Conservation (phyloP, 305 asterid genomes). For the Nicotiana rustica region DNA sequence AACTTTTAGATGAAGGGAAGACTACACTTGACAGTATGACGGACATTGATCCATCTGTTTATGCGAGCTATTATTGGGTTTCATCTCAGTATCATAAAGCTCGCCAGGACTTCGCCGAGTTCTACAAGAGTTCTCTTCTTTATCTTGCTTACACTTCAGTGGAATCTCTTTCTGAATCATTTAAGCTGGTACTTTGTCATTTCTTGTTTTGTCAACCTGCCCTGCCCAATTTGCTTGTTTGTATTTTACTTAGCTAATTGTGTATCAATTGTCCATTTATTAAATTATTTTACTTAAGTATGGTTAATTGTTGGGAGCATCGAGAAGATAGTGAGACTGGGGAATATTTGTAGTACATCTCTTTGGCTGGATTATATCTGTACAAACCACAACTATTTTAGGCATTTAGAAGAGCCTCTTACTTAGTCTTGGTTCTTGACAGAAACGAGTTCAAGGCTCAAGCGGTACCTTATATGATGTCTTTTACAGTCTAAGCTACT, state of each 20-base stretch:
- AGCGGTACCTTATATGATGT: background rate
- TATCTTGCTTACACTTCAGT: slow-evolving; percentile 92
- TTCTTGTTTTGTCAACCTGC: background rate
- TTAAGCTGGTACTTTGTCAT: slow-evolving; percentile 70
- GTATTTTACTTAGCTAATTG: background rate
- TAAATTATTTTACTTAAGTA: background rate
- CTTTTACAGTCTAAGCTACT: background rate
- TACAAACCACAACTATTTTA: background rate
- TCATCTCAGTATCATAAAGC: slow-evolving; percentile 86
- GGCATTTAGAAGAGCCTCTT: background rate
- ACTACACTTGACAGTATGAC: slow-evolving; percentile 94
- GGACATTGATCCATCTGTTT: slow-evolving; percentile 95
- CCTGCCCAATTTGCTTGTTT: slow-evolving; percentile 8
- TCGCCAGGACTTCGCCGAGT: slow-evolving; percentile 89
- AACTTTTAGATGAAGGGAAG: slow-evolving; percentile 88
- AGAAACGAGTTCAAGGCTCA: slow-evolving; percentile 1
- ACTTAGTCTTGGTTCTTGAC: background rate
- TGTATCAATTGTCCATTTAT: background rate
- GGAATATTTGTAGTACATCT: background rate
- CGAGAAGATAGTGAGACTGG: background rate
- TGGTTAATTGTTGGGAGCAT: background rate
- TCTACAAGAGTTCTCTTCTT: slow-evolving; percentile 91
- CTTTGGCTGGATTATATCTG: background rate
- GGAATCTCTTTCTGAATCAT: slow-evolving; percentile 85
- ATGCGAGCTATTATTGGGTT: slow-evolving; percentile 93